Evolutionary conservation across 192 early-diverging fungal species (phyloP).

Genomic region (Hyaloraphidium curvatum): DNA sequence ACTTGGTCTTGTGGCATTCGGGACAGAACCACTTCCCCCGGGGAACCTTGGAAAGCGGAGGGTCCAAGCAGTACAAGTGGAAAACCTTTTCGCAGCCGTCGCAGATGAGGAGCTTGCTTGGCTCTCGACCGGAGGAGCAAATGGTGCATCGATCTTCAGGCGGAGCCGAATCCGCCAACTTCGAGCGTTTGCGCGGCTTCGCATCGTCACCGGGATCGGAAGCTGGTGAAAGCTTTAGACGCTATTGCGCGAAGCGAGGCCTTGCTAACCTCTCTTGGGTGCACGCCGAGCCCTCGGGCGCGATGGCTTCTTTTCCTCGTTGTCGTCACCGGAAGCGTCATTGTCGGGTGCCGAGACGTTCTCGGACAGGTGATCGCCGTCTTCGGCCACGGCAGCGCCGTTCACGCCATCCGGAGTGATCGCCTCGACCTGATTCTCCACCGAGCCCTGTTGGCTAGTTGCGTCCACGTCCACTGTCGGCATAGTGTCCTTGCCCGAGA

Average conservation of each 20-base stretch:
- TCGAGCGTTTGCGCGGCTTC: not conserved
- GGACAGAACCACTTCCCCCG: constrained; percentile 3
- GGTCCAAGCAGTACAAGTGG: not conserved
- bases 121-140: not conserved
- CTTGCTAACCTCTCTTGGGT: not conserved
- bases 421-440: too few relatives aligned
- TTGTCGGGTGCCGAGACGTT: too few relatives aligned
- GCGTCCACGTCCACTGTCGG: too few relatives aligned
- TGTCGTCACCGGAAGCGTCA: too few relatives aligned
- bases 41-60: not conserved
- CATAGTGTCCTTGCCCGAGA: too few relatives aligned
- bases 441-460: too few relatives aligned
- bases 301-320: too few relatives aligned
- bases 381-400: too few relatives aligned
- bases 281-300: too few relatives aligned
- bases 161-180: not conserved
- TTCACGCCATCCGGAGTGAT: too few relatives aligned
- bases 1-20: not conserved
- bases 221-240: not conserved
- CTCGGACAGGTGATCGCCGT: too few relatives aligned
- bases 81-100: not conserved
- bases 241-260: not conserved
- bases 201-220: not conserved
- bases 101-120: not conserved
- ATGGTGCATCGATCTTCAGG: not conserved